phyloP scores from a whole-genome alignment of 2,329 filamentous ascomycete genomes.

The Sarocladium oryzae region DNA sequence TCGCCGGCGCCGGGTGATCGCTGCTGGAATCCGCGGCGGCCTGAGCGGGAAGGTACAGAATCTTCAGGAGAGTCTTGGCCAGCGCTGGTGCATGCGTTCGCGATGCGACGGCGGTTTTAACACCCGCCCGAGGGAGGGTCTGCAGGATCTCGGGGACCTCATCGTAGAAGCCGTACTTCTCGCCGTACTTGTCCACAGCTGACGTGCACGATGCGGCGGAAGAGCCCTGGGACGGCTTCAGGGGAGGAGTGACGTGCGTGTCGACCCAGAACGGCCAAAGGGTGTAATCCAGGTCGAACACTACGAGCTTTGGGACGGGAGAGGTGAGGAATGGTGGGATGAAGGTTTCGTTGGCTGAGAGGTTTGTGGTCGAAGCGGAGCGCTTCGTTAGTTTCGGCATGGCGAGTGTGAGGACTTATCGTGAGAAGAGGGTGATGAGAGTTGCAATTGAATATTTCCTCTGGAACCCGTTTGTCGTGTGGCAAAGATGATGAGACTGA shows the following conservation, averaged over 20 bases:
- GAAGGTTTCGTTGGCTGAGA: slow-evolving; percentile 7
- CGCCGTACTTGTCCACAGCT: slow-evolving; percentile 51
- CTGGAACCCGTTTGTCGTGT: not conserved
- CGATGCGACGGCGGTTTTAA: slow-evolving; percentile 66
- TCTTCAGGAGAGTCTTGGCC: slow-evolving; percentile 71
- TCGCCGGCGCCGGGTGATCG: too few species aligned
- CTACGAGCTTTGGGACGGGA: slow-evolving; percentile 75
- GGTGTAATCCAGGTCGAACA: slow-evolving; percentile 96
- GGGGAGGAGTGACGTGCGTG: slow-evolving; percentile 74
- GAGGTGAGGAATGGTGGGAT: slow-evolving; percentile 40
- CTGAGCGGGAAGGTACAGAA: slow-evolving; percentile 49
- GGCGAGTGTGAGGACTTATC: too few species aligned
- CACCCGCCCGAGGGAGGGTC: slow-evolving; percentile 40
- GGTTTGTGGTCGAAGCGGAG: not conserved
- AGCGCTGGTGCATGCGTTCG: slow-evolving; percentile 75
- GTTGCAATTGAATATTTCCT: too few species aligned
- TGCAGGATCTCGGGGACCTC: slow-evolving; percentile 63
- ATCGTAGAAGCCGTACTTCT: slow-evolving; percentile 63
- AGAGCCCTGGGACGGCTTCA: slow-evolving; percentile 43
- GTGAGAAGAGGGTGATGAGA: too few species aligned
- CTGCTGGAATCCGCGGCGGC: slow-evolving; percentile 15
- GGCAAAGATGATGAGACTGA: not conserved
- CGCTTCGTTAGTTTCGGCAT: slow-evolving; percentile 7
- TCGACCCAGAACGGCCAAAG: slow-evolving; percentile 99
- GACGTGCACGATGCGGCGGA: slow-evolving; percentile 28